Evolutionary conservation across 1,284 basidiomycete genomes (phyloP).

Genomic region (Megacollybia platyphylla): DNA sequence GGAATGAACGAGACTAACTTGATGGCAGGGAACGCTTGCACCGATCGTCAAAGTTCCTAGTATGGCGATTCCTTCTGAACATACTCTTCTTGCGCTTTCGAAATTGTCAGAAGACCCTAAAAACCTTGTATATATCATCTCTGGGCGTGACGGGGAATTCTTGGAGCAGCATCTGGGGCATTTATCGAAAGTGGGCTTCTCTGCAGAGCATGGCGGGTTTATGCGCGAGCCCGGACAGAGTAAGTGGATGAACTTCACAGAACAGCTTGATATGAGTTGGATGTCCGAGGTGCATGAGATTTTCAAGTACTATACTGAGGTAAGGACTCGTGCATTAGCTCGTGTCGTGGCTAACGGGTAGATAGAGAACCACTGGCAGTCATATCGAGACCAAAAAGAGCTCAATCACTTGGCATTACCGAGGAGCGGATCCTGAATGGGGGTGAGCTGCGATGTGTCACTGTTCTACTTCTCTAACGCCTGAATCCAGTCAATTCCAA

Average conservation of each 20-base stretch:
- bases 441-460: constrained; percentile 41
- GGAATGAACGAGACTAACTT: constrained; percentile 1
- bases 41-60: constrained; percentile 94
- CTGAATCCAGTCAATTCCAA: constrained; percentile 65
- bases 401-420: constrained; percentile 97
- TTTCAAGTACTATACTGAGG: constrained; percentile 93
- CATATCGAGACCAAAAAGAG: constrained; percentile 96
- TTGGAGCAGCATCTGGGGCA: constrained; percentile 87
- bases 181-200: constrained; percentile 76
- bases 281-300: constrained; percentile 93
- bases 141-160: constrained; percentile 91
- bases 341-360: constrained; percentile 2
- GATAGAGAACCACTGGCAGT: constrained; percentile 79
- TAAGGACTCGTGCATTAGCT: constrained; percentile 15
- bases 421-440: constrained; percentile 89
- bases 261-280: constrained; percentile 93
- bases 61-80: constrained; percentile 73
- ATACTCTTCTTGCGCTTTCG: constrained; percentile 67
- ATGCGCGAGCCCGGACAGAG: constrained; percentile 59
- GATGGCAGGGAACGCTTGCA: constrained; percentile 75
- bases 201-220: constrained; percentile 94
- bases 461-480: constrained; percentile 6
- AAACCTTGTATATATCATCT: constrained; percentile 96
- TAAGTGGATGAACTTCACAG: constrained; percentile 84
- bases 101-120: constrained; percentile 66